These are phyloP conservation scores for Suhomyces bolitotheri DNA, from an alignment of 1,139 yeast species.

Conservation along the genomic window DNA sequence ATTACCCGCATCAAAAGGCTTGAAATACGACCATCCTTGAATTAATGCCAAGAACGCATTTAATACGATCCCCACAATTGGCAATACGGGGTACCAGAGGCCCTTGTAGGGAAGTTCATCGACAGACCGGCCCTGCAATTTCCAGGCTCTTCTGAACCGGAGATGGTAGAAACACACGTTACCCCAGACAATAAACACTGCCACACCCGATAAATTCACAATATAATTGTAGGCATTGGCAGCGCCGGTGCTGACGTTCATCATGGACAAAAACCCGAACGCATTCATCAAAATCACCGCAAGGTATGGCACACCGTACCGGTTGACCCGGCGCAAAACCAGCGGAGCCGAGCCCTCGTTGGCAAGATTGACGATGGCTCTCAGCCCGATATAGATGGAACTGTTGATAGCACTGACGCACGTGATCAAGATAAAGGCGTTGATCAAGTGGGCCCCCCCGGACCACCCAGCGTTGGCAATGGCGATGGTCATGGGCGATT, in stretches of 20 bases:
- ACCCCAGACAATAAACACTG: slow-evolving; percentile 58
- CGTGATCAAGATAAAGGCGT: slow-evolving; percentile 52
- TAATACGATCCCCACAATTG: slow-evolving; percentile 50
- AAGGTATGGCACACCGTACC: slow-evolving; percentile 50
- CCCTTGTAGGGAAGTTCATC: slow-evolving; percentile 57
- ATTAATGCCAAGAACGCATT: slow-evolving; percentile 58
- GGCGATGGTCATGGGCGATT: slow-evolving; percentile 48
- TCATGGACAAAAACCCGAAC: slow-evolving; percentile 51
- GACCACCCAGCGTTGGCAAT: slow-evolving; percentile 49
- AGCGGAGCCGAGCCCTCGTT: slow-evolving; percentile 52
- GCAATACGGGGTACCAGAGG: slow-evolving; percentile 52
- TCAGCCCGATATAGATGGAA: slow-evolving; percentile 52
- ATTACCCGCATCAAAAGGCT: slow-evolving; percentile 59
- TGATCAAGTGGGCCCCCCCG: slow-evolving; percentile 51
- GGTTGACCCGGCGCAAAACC: slow-evolving; percentile 42
- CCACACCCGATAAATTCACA: slow-evolving; percentile 56
- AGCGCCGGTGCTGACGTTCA: slow-evolving; percentile 54
- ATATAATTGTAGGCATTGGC: slow-evolving; percentile 54
- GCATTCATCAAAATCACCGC: slow-evolving; percentile 50
- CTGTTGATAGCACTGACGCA: slow-evolving; percentile 57
- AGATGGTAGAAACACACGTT: slow-evolving; percentile 44
- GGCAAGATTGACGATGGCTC: slow-evolving; percentile 53
- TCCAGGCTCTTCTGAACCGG: slow-evolving; percentile 54
- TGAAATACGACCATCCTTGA: slow-evolving; percentile 68
- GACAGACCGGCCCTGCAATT: slow-evolving; percentile 43